Base-by-base conservation (phyloP, 2,329 filamentous ascomycete species). In the Alternaria arbusti region DNA sequence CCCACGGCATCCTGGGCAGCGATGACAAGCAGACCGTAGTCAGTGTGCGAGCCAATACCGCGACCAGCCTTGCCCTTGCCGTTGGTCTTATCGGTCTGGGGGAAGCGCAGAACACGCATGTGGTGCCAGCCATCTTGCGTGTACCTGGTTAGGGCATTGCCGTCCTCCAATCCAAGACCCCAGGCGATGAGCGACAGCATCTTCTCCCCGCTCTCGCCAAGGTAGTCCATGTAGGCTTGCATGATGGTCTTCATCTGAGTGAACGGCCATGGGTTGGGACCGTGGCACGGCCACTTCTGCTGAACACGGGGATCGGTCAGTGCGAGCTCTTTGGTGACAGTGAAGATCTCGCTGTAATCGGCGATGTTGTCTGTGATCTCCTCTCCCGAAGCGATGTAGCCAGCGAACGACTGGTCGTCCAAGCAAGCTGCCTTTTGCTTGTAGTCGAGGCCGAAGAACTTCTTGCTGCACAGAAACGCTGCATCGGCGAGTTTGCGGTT, bases 331-430 rank as follows among this genome's bases (percentile, higher is more conserved):
- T 85, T 86, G 12, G 82, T 85, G 17, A 86, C 82, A 2, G 84
- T 86, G 63, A 85, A 86, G 30, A 86, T 85, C 70, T 86, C 84
- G 1, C 82, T 84, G 66, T 85, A 86, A 68, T 86, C 84, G 15
- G 83, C 83, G 25, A 86, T 79, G 36, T 83, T 83, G 57, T 83
- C 70, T 4, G 69, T 69, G 30, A 71, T 47, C 30, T 74, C 71
- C 54, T 86, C 84, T 0, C 84, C 84, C 0, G 82, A 84, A 23
- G 83, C 84, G 51, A 85, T 81, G 66, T 86, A 86, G 3, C 84
- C 84, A 0, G 83, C 71, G 51, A 84, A 86, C 65, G 82, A 85
- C 63, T 80, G 77, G 13, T 75, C 74, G 65, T 86, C 82, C 7
- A 85, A 74, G 45, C 83, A 84, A 1, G 76, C 74, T 3, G 77